Evolutionary conservation across 2,329 filamentous ascomycete genomes (phyloP), one percentile per base, ranked within the genome.

Genomic region (Claviceps spartinae): DNA sequence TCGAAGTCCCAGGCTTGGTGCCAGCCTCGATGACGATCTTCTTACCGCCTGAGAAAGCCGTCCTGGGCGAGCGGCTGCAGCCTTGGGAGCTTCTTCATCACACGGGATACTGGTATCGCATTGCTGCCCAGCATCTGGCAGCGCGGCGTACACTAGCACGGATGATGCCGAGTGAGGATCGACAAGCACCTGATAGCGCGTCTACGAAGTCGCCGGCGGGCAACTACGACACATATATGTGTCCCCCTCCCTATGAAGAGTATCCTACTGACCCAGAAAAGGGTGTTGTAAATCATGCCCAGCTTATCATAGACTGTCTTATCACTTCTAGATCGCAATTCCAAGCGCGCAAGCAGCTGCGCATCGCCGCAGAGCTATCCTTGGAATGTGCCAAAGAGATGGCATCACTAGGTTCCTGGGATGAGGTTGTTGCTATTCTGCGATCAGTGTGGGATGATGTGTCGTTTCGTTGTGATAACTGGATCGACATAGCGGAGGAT

Each of bases 1-100:
- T 74, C 26, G 71, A 73, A 20, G 69, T 81, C 13, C 68, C 71
- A 2, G 75, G 76, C 37, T 67, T 82, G 18, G 67, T 67, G 1
- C 69, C 73, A 1, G 65, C 67, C 2, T 70, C 69, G 1, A 63
- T 63, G 48, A 61, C 65, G 14, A 63, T 82, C 7, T 82, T 73
- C 55, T 66, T 82, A 8, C 69, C 66, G 37, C 75, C 79, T 0
- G 82, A 85, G 54, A 84, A 82, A 62, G 69, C 66, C 16, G 69
- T 81, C 5, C 65, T 76, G 42, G 75, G 74, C 18, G 80, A 84
- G 54, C 71, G 79, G 13, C 61, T 83, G 5, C 74, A 77, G 38
- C 81, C 82, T 0, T 83, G 79, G 77, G 81, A 85, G 56, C 62
- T 75, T 40, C 69, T 85, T 6, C 82, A 85, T 55, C 82, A 85